Percentiles rank a stretch among this genome's conserved stretches.
These are phyloP conservation scores for Candida argentea DNA, from an alignment of 805 yeast genomes.

Conservation along the genomic window DNA sequence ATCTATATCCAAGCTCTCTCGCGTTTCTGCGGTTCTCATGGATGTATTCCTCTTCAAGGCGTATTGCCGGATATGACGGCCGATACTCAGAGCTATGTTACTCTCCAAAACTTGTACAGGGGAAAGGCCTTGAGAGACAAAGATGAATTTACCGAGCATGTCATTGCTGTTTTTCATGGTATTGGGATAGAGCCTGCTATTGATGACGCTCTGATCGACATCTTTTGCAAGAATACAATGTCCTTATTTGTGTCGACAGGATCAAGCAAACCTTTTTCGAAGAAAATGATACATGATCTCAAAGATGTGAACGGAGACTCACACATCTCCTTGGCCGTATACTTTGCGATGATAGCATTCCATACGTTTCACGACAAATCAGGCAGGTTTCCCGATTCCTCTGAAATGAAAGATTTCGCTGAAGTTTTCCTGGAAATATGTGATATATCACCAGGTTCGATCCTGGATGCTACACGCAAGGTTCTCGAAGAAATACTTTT, in stretches of 20 bases:
- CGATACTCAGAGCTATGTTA: constrained; percentile 50
- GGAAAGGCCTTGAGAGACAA: constrained; percentile 45
- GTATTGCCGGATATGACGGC: constrained; percentile 85
- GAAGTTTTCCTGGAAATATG: constrained; percentile 9
- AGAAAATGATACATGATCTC: constrained; percentile 9
- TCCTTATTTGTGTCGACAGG: constrained; percentile 43
- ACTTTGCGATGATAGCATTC: constrained; percentile 33
- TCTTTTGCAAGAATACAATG: constrained; percentile 56
- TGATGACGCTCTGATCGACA: constrained; percentile 24
- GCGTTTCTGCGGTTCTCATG: constrained; percentile 31
- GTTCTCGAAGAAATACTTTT: constrained; percentile 24
- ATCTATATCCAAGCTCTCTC: constrained; percentile 43
- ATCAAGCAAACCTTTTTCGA: constrained; percentile 13
- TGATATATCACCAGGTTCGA: constrained; percentile 7
- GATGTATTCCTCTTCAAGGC: constrained; percentile 61
- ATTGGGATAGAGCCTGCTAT: constrained; percentile 21
- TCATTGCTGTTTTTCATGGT: constrained; percentile 13
- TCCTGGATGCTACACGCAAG: constrained; percentile 9
- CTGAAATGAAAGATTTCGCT: constrained; percentile 12
- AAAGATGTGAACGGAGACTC: constrained; percentile 7
- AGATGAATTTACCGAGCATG: constrained; percentile 24
- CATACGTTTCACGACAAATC: constrained; percentile 11
- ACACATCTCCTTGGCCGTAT: constrained; percentile 19
- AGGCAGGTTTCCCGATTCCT: constrained; percentile 9
- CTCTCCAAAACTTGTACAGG: constrained; percentile 47